These are phyloP conservation scores for Phaeophleospora eucalypticola DNA, from an alignment of 2,329 filamentous ascomycete species.

Conservation along the genomic window DNA sequence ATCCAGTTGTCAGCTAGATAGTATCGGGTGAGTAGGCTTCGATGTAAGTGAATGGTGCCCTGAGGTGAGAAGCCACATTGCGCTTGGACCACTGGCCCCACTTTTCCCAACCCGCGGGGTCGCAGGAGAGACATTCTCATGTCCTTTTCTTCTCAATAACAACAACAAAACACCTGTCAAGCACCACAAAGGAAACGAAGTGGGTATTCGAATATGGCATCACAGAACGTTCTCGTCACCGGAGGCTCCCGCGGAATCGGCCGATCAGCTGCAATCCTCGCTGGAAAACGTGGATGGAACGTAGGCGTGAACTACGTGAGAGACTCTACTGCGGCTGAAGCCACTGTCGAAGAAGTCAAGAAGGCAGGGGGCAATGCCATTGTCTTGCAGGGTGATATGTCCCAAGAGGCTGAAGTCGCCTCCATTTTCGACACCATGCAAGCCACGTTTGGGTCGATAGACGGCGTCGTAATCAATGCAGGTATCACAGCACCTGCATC, in stretches of 20 bases:
- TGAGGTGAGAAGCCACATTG: no score
- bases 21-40: no score
- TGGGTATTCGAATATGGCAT: no score
- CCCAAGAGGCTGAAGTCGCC: conserved; percentile 22
- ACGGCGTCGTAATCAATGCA: conserved; percentile 29
- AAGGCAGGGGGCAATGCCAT: conserved; percentile 20
- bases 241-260: conserved; percentile 26
- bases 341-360: conserved; percentile 18
- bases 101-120: no score
- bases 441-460: conserved; percentile 16
- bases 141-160: no score
- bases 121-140: no score
- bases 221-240: conserved; percentile 21
- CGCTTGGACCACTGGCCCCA: no score
- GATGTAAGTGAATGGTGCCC: no score
- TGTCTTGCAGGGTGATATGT: conserved; percentile 20
- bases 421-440: conserved; percentile 24
- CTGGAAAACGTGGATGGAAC: conserved; percentile 24
- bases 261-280: conserved; percentile 22
- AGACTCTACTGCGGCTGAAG: conserved; percentile 18
- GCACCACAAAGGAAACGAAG: no score
- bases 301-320: conserved; percentile 26
- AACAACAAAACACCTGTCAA: no score
- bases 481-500: conserved; percentile 24
- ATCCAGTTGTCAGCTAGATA: no score